phyloP scores from a whole-genome alignment of 208 protist species.

The Crithidia thermophila region DNA sequence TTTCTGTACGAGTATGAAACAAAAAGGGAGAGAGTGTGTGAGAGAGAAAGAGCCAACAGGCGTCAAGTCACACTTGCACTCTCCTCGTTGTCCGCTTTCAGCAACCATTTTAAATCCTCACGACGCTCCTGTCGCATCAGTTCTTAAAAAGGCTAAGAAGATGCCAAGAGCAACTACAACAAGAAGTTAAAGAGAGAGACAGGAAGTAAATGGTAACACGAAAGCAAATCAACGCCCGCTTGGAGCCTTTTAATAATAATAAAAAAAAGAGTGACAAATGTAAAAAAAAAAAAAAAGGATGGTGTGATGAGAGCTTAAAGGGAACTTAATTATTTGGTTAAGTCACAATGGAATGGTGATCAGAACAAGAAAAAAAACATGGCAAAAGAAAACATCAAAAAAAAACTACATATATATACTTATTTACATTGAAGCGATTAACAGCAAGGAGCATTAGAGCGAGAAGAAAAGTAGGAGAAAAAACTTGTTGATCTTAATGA shows the following conservation, averaged over 20 bases:
- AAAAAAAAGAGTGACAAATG: background rate
- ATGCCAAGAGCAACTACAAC: background rate
- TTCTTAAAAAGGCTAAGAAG: background rate
- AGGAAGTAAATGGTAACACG: background rate
- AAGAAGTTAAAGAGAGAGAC: background rate
- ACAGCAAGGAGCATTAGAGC: too few species aligned
- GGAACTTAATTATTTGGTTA: too few species aligned
- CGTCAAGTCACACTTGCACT: too few species aligned
- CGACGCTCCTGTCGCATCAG: too few species aligned
- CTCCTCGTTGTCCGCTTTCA: too few species aligned
- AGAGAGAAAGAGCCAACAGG: background rate
- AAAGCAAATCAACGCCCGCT: too few species aligned
- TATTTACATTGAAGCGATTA: too few species aligned
- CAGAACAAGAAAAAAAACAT: slow-evolving; percentile 9
- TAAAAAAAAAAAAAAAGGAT: background rate
- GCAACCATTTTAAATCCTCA: too few species aligned
- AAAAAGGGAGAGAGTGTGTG: background rate
- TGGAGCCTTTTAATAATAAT: too few species aligned
- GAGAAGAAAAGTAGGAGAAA: slow-evolving; percentile 6
- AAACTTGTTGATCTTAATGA: background rate
- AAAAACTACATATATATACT: background rate
- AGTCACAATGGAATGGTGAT: background rate
- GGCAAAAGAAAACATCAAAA: background rate
- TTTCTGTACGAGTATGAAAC: too few species aligned
- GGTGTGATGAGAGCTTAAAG: background rate